Conservation (phyloP, 345 rosid genomes). For the Pelargonium nanum region DNA sequence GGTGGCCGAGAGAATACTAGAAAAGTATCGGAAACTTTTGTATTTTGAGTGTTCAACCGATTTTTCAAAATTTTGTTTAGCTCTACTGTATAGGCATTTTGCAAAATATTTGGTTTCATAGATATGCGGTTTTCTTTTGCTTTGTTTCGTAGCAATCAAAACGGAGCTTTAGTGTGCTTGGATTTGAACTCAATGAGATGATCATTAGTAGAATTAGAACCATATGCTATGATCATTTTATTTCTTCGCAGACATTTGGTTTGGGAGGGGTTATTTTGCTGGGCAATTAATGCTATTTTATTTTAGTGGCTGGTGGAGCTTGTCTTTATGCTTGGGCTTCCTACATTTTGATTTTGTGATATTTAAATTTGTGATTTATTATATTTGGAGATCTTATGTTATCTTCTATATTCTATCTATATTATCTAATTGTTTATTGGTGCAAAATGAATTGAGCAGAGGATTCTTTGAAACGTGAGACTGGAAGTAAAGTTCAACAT, state of each 20-base stretch:
- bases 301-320: background rate
- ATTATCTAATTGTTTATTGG: background rate
- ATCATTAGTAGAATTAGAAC: background rate
- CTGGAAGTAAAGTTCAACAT: slow-evolving; percentile 87
- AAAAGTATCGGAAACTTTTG: background rate
- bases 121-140: background rate
- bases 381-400: slow-evolving; percentile 5
- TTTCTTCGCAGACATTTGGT: background rate
- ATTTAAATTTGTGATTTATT: background rate
- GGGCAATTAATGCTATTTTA: no score
- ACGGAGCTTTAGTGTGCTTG: background rate
- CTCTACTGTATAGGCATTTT: background rate
- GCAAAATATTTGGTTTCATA: background rate
- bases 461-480: slow-evolving; percentile 90
- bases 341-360: background rate
- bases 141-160: background rate
- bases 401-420: slow-evolving; percentile 5
- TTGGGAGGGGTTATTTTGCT: background rate
- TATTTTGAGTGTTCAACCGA: background rate
- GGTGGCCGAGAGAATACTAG: background rate
- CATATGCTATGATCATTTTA: no score
- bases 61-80: background rate
- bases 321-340: no score
- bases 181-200: background rate
- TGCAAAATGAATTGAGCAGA: slow-evolving; percentile 32